Evolutionary conservation across 768 basidiomycete species (phyloP), one percentile per base, ranked within the genome.

Genomic region (Royoungia palumana): DNA sequence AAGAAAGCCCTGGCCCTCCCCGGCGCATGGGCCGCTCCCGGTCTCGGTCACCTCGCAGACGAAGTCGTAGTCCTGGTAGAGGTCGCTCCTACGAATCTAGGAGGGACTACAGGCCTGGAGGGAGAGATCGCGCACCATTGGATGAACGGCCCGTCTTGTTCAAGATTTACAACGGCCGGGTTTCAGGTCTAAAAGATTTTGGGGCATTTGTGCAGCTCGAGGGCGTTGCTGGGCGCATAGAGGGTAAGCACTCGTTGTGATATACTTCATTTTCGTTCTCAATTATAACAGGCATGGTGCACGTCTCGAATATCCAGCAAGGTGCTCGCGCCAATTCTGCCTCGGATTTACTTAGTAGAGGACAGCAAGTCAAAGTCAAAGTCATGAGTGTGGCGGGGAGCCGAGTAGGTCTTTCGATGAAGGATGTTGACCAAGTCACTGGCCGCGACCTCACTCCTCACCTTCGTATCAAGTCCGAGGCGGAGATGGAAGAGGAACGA

Each of bases 381-480:
- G 93, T 97, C 53, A 89, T 96, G 85, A 93, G 90, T 51, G 78
- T 92, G 19, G 89, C 93, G 2, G 91, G 89, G 5, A 81, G 47
- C 53, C 82, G 91, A 46, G 68, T 94, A 45, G 81, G 89, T 8
- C 77, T 99, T 20, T 98, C 95, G 20, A 97, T 99, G 89, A 95
- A 95, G 63, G 96, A 99, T 64, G 96, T 93, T 27, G 96, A 99
- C 65, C 96, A 99, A 66, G 69, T 65, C 14, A 85, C 85, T 1
- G 96, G 95, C 6, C 83, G 82, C 20, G 96, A 99, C 64, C 79
- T 98, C 48, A 90, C 93, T 1, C 96, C 96, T 4, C 92, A 99
- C 65, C 78, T 99, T 10, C 86, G 89, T 41, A 91, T 97, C 72
- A 91, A 89, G 67, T 91, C 91, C 6, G 92, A 94, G 65, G 89